These are phyloP conservation scores for Capronia coronata DNA, from an alignment of 2,329 filamentous ascomycete species.

Conservation along the genomic window DNA sequence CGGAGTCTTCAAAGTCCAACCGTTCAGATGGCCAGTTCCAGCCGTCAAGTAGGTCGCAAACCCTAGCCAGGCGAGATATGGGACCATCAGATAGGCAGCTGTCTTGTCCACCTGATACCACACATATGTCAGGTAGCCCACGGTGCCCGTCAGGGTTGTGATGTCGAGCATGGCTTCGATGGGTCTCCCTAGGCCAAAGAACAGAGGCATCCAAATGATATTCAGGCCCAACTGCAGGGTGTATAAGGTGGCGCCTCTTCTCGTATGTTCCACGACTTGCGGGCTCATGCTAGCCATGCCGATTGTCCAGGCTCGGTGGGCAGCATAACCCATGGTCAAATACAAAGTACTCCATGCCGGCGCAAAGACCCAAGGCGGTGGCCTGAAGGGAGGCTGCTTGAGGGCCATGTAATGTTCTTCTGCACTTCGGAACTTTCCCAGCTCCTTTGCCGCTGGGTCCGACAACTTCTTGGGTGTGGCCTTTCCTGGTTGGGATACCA, in stretches of 20 bases:
- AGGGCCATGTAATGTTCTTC: constrained; percentile 36
- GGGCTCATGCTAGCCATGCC: constrained; percentile 55
- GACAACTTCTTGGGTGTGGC: constrained; percentile 22
- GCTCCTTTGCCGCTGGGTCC: constrained; percentile 20
- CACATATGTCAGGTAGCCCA: constrained; percentile 65
- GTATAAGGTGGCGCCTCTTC: constrained; percentile 71
- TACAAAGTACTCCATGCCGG: constrained; percentile 56
- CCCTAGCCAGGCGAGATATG: constrained; percentile 78
- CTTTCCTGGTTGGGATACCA: constrained; percentile 50
- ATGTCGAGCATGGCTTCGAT: constrained; percentile 70
- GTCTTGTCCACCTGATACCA: constrained; percentile 69
- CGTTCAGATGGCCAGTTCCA: constrained; percentile 61
- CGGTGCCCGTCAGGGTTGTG: constrained; percentile 62
- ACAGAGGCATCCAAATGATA: constrained; percentile 84
- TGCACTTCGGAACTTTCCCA: constrained; percentile 29
- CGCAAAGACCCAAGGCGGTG: constrained; percentile 53
- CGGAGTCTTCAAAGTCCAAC: constrained; percentile 52
- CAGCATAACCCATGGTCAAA: constrained; percentile 77
- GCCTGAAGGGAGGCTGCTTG: constrained; percentile 47
- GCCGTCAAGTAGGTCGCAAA: constrained; percentile 82
- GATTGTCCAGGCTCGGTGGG: constrained; percentile 65
- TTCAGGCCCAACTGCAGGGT: constrained; percentile 80
- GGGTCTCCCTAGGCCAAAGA: constrained; percentile 72
- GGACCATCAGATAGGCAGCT: constrained; percentile 67
- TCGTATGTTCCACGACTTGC: constrained; percentile 52